These are phyloP conservation scores for Warburgia ugandensis DNA, from an alignment of 164 flowering plant species.

Conservation along the genomic window DNA sequence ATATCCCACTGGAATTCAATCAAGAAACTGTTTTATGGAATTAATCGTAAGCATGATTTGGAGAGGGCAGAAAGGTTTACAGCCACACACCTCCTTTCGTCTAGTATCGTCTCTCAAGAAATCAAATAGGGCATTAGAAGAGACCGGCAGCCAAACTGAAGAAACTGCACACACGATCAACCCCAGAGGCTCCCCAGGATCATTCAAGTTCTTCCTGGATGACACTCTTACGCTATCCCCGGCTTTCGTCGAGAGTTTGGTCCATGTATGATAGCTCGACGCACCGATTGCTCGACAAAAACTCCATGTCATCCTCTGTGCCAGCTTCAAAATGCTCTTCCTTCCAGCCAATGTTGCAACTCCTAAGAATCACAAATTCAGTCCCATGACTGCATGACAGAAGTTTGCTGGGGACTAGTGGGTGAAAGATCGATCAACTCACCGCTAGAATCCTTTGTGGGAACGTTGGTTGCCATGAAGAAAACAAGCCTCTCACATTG, in stretches of 20 bases:
- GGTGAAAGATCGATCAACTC: slow-evolving; percentile 8
- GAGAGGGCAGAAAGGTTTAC: not conserved
- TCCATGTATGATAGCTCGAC: slow-evolving; percentile 89
- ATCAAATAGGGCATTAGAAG: slow-evolving; percentile 59
- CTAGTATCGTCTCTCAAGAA: slow-evolving; percentile 75
- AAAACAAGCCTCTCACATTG: slow-evolving; percentile 87
- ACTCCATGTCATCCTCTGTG: slow-evolving; percentile 79
- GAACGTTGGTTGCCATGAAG: slow-evolving; percentile 98
- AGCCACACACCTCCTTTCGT: slow-evolving; percentile 52
- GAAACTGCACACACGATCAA: slow-evolving; percentile 79
- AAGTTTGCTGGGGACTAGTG: not conserved
- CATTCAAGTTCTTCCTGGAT: slow-evolving; percentile 77
- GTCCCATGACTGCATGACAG: too few relatives aligned
- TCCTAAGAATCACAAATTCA: slow-evolving; percentile 29
- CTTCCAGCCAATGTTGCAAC: slow-evolving; percentile 87
- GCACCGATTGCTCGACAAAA: slow-evolving; percentile 75
- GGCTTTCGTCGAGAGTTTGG: slow-evolving; percentile 53
- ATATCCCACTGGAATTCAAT: slow-evolving; percentile 68
- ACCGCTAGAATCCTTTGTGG: slow-evolving; percentile 92
- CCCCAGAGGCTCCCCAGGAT: slow-evolving; percentile 89
- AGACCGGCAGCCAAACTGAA: slow-evolving; percentile 80
- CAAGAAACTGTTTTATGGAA: not conserved
- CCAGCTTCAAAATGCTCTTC: slow-evolving; percentile 77
- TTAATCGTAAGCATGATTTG: not conserved
- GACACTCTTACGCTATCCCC: slow-evolving; percentile 78